Conservation (phyloP, 192 early-diverging fungal species). For the Gryganskiella cystojenkinii region DNA sequence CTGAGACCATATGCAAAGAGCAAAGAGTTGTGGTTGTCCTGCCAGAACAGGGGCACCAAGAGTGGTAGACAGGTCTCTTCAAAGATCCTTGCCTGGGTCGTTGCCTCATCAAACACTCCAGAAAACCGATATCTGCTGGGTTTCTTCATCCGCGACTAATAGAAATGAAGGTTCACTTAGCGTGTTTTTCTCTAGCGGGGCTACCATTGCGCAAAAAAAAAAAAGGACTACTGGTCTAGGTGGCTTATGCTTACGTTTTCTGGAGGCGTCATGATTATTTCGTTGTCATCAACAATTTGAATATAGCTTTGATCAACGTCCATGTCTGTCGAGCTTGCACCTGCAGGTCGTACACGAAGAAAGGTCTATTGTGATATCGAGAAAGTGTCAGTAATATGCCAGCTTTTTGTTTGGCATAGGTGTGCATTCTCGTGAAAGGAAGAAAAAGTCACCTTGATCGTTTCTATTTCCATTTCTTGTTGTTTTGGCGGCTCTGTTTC, state of each 20-base stretch:
- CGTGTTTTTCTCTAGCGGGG: not conserved
- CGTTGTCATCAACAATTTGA: slow-evolving; percentile 44
- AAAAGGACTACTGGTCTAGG: not conserved
- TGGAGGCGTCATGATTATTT: slow-evolving; percentile 58
- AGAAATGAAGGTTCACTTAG: not conserved
- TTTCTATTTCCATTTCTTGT: too few species aligned
- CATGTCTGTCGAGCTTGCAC: not conserved
- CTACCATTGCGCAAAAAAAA: not conserved
- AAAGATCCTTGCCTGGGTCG: slow-evolving; percentile 65
- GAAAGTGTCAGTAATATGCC: too few species aligned
- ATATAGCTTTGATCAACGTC: slow-evolving; percentile 30
- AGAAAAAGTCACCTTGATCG: too few species aligned
- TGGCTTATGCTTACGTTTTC: slow-evolving; percentile 8
- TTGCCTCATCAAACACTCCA: slow-evolving; percentile 61
- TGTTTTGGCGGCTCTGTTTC: too few species aligned
- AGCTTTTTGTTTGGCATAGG: too few species aligned
- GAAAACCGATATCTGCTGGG: slow-evolving; percentile 65
- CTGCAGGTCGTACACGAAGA: slow-evolving; percentile 16
- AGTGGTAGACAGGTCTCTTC: slow-evolving; percentile 68
- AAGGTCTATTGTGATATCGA: slow-evolving; percentile 32
- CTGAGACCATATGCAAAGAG: slow-evolving; percentile 79
- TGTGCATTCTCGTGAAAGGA: too few species aligned
- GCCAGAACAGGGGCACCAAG: slow-evolving; percentile 61
- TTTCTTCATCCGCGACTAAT: slow-evolving; percentile 37
- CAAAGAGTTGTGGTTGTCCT: slow-evolving; percentile 64